Evolutionary conservation across 306 rosid genomes (phyloP).

Genomic region (Corylus heterophylla): DNA sequence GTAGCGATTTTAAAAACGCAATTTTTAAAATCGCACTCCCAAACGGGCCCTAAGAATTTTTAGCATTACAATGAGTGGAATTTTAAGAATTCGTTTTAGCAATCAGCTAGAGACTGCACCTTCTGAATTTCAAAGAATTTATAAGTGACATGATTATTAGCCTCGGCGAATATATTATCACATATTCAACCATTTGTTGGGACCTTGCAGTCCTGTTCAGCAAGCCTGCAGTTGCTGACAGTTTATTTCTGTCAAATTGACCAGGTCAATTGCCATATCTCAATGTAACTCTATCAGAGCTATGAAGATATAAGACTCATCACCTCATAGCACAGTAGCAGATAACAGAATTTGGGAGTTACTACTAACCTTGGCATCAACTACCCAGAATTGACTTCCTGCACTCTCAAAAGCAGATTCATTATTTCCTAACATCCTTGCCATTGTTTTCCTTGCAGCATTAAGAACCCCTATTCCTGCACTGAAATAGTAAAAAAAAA

Average conservation of each 20-base stretch:
- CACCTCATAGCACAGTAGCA: neutral
- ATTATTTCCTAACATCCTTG: slow-evolving; percentile 97
- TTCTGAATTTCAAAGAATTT: neutral
- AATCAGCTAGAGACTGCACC: no score
- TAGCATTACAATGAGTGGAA: no score
- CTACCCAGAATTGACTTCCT: slow-evolving; percentile 94
- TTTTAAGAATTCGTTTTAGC: no score
- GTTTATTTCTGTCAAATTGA: neutral
- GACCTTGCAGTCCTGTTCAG: neutral
- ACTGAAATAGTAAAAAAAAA: slow-evolving; percentile 57
- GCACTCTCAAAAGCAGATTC: slow-evolving; percentile 85
- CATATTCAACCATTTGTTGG: neutral
- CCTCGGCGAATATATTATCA: neutral
- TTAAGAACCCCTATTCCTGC: slow-evolving; percentile 97
- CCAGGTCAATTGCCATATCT: neutral
- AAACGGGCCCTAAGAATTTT: no score
- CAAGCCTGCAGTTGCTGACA: neutral
- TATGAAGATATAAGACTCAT: neutral
- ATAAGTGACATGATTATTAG: neutral
- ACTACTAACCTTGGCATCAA: slow-evolving; percentile 78
- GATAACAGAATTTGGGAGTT: neutral
- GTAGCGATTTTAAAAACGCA: no score
- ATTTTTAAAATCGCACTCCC: no score
- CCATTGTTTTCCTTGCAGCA: slow-evolving; percentile 94
- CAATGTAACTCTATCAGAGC: neutral